Percentiles rank a stretch among this genome's conserved stretches.
These are phyloP conservation scores for Colletotrichum kahawae DNA, from an alignment of 2,329 filamentous ascomycete species.

Conservation along the genomic window DNA sequence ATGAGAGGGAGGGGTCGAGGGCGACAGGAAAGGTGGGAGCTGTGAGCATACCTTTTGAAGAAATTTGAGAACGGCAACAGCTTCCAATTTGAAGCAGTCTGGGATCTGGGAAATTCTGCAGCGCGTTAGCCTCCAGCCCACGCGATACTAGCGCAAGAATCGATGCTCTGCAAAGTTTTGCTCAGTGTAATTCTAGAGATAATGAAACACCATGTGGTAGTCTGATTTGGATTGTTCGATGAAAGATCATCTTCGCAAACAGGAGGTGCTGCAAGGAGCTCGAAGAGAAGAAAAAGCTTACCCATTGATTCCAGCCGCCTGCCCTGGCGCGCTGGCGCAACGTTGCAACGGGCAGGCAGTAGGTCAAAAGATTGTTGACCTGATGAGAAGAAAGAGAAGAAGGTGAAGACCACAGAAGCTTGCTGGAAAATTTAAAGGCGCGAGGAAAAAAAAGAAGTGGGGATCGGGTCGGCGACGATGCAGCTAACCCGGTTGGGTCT, in stretches of 20 bases:
- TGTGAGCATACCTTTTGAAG: conserved; percentile 12
- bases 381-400: conserved; percentile 25
- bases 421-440: conserved; percentile 25
- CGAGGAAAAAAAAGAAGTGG: conserved; percentile 13
- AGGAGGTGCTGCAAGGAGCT: not conserved
- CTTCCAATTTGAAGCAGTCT: conserved; percentile 50
- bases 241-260: conserved; percentile 44
- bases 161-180: conserved; percentile 36
- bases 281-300: conserved; percentile 10
- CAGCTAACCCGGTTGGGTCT: conserved; percentile 29
- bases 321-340: not conserved
- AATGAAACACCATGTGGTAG: conserved; percentile 57
- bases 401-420: conserved; percentile 26
- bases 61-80: conserved; percentile 24
- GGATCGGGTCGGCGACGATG: not conserved
- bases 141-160: not conserved
- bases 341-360: not conserved
- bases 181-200: conserved; percentile 63
- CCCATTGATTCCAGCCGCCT: conserved; percentile 1
- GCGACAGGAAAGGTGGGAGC: not conserved
- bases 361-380: conserved; percentile 18
- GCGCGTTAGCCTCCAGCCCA: conserved; percentile 6
- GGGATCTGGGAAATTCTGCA: not conserved
- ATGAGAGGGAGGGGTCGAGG: conserved; percentile 31
- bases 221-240: conserved; percentile 70